Evolutionary conservation across 2,329 filamentous ascomycete species (phyloP).

Genomic region (Epicoccum nigrum): DNA sequence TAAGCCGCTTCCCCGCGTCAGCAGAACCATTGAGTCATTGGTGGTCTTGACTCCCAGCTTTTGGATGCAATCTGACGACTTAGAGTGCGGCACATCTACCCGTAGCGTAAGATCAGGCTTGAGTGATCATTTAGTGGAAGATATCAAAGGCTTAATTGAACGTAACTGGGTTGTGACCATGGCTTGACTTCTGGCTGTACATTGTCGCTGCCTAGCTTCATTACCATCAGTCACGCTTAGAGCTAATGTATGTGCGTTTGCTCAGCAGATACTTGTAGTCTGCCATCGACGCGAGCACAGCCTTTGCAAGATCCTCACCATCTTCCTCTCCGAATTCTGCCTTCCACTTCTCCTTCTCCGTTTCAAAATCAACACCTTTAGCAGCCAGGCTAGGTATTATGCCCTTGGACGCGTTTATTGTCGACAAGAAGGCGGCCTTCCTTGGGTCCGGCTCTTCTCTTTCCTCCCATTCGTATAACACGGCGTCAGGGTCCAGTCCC

Average conservation of each 20-base stretch:
- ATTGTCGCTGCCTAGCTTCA: too few species aligned
- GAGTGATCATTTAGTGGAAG: too few species aligned
- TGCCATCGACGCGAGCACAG: constrained; percentile 14
- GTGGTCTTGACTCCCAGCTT: too few species aligned
- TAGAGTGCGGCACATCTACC: too few species aligned
- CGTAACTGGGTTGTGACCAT: too few species aligned
- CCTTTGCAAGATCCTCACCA: constrained; percentile 7
- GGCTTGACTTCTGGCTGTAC: too few species aligned
- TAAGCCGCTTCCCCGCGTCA: not conserved
- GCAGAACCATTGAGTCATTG: not conserved
- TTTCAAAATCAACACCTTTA: constrained; percentile 3
- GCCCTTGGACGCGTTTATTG: not conserved
- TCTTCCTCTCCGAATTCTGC: constrained; percentile 18
- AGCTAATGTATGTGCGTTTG: not conserved
- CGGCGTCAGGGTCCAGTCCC: constrained; percentile 15
- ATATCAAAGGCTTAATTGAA: too few species aligned
- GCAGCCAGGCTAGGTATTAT: not conserved
- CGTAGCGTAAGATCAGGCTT: too few species aligned
- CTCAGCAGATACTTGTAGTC: constrained; percentile 23
- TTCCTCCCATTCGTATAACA: constrained; percentile 24
- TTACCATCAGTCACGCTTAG: too few species aligned
- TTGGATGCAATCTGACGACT: too few species aligned
- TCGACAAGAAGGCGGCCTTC: not conserved
- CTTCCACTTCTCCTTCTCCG: constrained; percentile 21
- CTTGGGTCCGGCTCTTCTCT: constrained; percentile 4